Evolutionary conservation across 495 filamentous ascomycete species (phyloP), one percentile per base, ranked within the genome.

Genomic region (Xylaria bambusicola): DNA sequence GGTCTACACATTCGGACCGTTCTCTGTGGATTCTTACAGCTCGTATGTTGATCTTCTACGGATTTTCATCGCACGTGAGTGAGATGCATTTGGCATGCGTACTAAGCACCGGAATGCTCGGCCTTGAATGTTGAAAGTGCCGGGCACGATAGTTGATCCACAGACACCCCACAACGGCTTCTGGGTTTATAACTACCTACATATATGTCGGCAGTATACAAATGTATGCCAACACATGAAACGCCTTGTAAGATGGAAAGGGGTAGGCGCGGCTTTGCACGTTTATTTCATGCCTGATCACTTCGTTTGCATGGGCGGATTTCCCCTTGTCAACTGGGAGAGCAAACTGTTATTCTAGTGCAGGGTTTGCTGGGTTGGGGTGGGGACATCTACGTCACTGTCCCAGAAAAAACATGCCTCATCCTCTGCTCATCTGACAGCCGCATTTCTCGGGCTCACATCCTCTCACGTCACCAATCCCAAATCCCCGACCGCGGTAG

Each of bases 51-150:
- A 23, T 15, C 38, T 29, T 7, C 2, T 31, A 13, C 33, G 6
- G 35, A 53, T 17, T 15, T 42, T 9, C 18, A n/a, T 23, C 13
- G 3, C 8, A n/a, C 10, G 7, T 36, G 42, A 21, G 51, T 53
- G 51, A 53, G 24, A 15, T 42, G 38, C 13, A 38, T 15, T 5
- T 33, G 10, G 31, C 6, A 6, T 6, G 31, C 31, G 24, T 1
- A 54, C 15, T 54, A 54, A 54, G 52, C 52, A 8, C 44, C 52
- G 52, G 52, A 33, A 26, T 44, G 52, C 24, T 23, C 52, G 52
- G 52, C 36, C 31, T 2, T 33, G 15, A 6, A 38, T 3, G 12
- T 7, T 38, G 5, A 15, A 15, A 3, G 3, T 15, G 36, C 36
- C 36, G 36, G 12, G 13, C 6, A 3, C 7, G 6, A 15, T 9